Conservation (phyloP, 495 filamentous ascomycete genomes). For the Astrocystis sublimbata region DNA sequence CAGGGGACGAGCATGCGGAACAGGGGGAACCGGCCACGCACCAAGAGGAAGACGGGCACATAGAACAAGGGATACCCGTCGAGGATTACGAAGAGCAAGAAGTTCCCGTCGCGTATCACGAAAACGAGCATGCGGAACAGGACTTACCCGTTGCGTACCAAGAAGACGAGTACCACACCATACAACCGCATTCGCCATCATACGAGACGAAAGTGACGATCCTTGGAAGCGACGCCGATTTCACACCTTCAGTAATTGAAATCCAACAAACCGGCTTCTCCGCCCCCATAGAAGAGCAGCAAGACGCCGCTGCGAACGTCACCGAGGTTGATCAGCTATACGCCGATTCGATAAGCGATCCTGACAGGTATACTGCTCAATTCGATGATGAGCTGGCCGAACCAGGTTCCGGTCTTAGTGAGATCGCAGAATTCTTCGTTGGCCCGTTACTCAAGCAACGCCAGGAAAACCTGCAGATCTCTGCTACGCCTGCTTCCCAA, state of each 20-base stretch:
- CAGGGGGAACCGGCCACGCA: no score
- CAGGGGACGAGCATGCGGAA: no score
- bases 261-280: conserved; percentile 4
- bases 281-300: conserved; percentile 1
- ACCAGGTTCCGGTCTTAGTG: conserved; percentile 29
- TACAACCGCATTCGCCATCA: conserved; percentile 35
- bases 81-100: no score
- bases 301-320: conserved; percentile 9
- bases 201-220: conserved; percentile 49
- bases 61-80: no score
- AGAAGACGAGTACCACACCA: conserved; percentile 42
- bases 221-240: conserved; percentile 44
- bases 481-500: conserved; percentile 13
- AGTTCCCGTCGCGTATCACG: no score
- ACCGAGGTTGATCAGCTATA: conserved; percentile 14
- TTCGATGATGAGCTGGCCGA: conserved; percentile 22
- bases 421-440: conserved; percentile 31
- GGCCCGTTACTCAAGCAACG: conserved; percentile 27
- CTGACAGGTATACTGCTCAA: conserved; percentile 13
- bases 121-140: no score
- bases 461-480: conserved; percentile 18
- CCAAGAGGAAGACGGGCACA: no score
- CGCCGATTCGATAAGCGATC: conserved; percentile 10
- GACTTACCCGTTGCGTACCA: conserved; percentile 22
- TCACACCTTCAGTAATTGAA: conserved; percentile 36